Percentiles rank a stretch among this genome's conserved stretches.
phyloP scores from a whole-genome alignment of 805 yeast genomes.

The Peterozyma xylosa region DNA sequence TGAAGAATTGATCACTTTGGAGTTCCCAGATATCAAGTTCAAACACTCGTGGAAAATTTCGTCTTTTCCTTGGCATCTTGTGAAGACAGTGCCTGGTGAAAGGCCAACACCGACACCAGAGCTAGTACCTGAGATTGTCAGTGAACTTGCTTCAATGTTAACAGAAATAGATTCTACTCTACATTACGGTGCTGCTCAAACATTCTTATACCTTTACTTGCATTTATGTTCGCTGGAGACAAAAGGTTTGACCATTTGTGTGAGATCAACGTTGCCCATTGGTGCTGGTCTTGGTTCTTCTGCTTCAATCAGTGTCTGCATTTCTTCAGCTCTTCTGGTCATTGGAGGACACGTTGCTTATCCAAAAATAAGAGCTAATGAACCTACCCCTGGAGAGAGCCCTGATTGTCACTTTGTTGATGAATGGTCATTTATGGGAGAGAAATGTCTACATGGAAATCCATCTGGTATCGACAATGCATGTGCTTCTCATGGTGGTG shows the following conservation, averaged over 20 bases:
- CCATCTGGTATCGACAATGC: conserved; percentile 97
- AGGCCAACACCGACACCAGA: conserved; percentile 38
- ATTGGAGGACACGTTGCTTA: conserved; percentile 46
- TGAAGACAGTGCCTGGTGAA: conserved; percentile 14
- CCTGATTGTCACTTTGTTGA: conserved; percentile 59
- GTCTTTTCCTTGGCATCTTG: conserved; percentile 55
- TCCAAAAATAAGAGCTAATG: conserved; percentile 23
- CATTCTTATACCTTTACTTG: conserved; percentile 73
- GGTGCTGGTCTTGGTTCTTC: conserved; percentile 97
- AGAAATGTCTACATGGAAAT: conserved; percentile 90
- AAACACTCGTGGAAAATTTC: conserved; percentile 52
- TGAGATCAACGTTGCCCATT: conserved; percentile 81
- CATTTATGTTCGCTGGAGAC: conserved; percentile 41
- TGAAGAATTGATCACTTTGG: conserved; percentile 45
- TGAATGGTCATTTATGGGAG: conserved; percentile 87
- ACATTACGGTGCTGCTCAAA: conserved; percentile 72
- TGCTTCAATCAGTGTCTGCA: conserved; percentile 81
- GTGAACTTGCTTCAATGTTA: conserved; percentile 36
- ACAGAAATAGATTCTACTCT: conserved; percentile 41
- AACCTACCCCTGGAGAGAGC: conserved; percentile 18
- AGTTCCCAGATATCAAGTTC: conserved; percentile 79
- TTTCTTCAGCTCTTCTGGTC: conserved; percentile 65
- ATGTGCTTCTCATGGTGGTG: conserved; percentile 94
- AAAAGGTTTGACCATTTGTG: conserved; percentile 51
- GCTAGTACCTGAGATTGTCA: conserved; percentile 50